phyloP scores from a whole-genome alignment of 1,139 yeast genomes.

The Debaryomyces subglobosus region DNA sequence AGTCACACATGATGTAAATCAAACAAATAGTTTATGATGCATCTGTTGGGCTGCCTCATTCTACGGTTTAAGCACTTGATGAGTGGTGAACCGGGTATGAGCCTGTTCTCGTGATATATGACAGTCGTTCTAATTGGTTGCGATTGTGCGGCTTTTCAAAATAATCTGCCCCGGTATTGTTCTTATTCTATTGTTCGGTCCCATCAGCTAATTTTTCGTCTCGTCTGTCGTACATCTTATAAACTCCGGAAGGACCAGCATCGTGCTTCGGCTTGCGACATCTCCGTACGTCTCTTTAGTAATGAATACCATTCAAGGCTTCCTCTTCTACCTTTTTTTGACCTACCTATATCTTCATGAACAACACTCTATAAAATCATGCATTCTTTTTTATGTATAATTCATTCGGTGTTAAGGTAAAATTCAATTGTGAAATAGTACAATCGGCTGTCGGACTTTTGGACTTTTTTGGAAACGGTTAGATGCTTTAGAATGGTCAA shows the following conservation, averaged over 20 bases:
- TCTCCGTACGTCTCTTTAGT: not conserved
- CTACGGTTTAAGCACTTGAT: not conserved
- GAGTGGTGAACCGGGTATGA: not conserved
- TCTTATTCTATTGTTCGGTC: not conserved
- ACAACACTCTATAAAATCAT: too few relatives aligned
- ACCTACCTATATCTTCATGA: not conserved
- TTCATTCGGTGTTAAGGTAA: not conserved
- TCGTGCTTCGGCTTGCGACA: not conserved
- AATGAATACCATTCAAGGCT: not conserved
- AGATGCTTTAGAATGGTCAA: not conserved
- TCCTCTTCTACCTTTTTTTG: not conserved
- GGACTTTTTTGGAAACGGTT: not conserved
- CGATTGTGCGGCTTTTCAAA: not conserved
- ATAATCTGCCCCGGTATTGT: not conserved
- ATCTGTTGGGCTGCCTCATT: not conserved
- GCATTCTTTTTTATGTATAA: not conserved
- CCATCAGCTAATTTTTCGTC: not conserved
- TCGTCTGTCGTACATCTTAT: not conserved
- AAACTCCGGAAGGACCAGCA: not conserved
- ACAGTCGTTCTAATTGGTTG: not conserved
- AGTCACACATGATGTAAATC: not conserved
- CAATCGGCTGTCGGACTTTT: slow-evolving; percentile 1
- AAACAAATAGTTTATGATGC: not conserved
- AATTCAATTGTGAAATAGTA: not conserved
- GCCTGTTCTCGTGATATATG: not conserved